Percentiles rank a stretch among this genome's conserved stretches.
phyloP scores from a whole-genome alignment of 2,329 filamentous ascomycete species.

The Xylariaceae sp. region DNA sequence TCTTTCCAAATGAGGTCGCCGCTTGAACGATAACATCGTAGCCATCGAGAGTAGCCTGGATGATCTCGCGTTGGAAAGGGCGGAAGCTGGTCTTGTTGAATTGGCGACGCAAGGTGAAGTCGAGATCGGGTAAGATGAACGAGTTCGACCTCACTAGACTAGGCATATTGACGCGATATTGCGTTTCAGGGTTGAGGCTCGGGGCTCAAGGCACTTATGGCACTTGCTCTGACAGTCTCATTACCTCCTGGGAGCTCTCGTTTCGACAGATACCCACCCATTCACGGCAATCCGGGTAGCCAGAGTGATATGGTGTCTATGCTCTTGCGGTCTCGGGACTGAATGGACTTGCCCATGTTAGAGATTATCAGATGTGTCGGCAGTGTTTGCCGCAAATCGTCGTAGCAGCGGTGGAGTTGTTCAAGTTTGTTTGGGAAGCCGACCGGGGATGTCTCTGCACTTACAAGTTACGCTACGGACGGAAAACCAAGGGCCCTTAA shows the following conservation, averaged over 20 bases:
- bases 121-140: constrained; percentile 45
- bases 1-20: constrained; percentile 86
- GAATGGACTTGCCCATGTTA: background rate
- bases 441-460: too few relatives aligned
- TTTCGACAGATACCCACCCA: background rate
- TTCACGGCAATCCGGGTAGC: background rate
- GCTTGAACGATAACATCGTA: constrained; percentile 93
- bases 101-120: constrained; percentile 59
- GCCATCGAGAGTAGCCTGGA: constrained; percentile 71
- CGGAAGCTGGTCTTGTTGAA: constrained; percentile 59
- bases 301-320: background rate
- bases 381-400: background rate
- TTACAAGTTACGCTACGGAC: too few relatives aligned
- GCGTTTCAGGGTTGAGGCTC: background rate
- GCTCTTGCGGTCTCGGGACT: background rate
- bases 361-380: background rate
- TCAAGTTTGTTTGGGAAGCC: too few relatives aligned
- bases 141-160: constrained; percentile 30
- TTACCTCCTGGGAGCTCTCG: background rate
- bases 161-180: constrained; percentile 24
- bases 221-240: background rate
- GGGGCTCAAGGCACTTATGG: background rate
- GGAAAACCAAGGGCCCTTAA: too few relatives aligned
- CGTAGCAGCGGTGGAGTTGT: too few relatives aligned
- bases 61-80: constrained; percentile 82